Conservation (phyloP, 805 yeast genomes). For the Barnettozyma sucrosica region DNA sequence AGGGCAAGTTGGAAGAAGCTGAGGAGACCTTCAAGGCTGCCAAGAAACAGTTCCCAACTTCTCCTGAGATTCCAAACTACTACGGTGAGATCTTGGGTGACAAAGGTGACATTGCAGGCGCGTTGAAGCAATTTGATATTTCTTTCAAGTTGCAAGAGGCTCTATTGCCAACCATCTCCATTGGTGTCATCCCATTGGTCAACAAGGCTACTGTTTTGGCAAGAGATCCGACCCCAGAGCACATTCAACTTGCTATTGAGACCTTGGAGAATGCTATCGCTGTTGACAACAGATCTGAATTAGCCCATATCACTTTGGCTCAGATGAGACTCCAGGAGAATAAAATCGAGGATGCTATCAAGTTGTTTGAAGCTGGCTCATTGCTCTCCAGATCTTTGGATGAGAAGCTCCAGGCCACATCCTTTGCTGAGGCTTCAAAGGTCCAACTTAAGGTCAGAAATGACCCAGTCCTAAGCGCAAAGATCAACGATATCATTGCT, state of each 20-base stretch:
- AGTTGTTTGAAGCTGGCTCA: constrained; percentile 76
- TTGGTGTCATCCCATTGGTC: constrained; percentile 84
- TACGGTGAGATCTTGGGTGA: constrained; percentile 92
- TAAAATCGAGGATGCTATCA: constrained; percentile 74
- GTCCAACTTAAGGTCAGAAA: constrained; percentile 74
- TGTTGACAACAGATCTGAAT: constrained; percentile 83
- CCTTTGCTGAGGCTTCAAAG: constrained; percentile 88
- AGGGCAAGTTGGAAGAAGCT: constrained; percentile 52
- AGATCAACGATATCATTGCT: constrained; percentile 56
- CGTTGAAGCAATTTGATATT: constrained; percentile 77
- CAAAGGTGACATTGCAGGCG: constrained; percentile 62
- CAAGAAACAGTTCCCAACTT: constrained; percentile 69
- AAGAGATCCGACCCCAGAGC: constrained; percentile 40
- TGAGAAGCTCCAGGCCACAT: constrained; percentile 86
- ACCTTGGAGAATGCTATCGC: constrained; percentile 70
- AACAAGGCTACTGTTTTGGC: constrained; percentile 78
- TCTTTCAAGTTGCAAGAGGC: constrained; percentile 79
- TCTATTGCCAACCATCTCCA: constrained; percentile 52
- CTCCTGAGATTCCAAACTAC: constrained; percentile 91
- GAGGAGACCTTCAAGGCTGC: constrained; percentile 65
- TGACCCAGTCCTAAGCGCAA: constrained; percentile 59
- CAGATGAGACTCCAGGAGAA: constrained; percentile 84
- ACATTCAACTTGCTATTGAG: constrained; percentile 51
- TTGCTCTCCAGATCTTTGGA: constrained; percentile 75
- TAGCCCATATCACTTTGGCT: constrained; percentile 86